Percentiles rank a stretch among this genome's conserved stretches.
Evolutionary conservation across 2,329 filamentous ascomycete genomes (phyloP).

Genomic region (Talaromyces sp.): DNA sequence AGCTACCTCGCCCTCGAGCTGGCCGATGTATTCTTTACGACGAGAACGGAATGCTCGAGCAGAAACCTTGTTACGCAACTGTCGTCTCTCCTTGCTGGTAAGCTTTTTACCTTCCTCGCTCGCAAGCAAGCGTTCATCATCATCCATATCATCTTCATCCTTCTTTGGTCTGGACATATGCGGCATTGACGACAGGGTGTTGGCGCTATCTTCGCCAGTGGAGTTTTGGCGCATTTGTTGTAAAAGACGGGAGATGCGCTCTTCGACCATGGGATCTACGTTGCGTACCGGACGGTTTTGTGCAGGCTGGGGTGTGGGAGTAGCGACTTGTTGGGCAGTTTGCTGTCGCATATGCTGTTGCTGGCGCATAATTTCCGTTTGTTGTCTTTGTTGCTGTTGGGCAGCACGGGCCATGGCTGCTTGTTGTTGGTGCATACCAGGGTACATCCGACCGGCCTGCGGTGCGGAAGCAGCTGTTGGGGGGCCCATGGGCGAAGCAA

Average conservation of each 20-base stretch:
- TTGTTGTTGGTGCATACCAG: constrained; percentile 87
- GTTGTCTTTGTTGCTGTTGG: constrained; percentile 54
- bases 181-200: constrained; percentile 41
- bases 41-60: constrained; percentile 96
- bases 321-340: constrained; percentile 24
- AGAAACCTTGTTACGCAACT: constrained; percentile 98
- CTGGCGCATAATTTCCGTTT: constrained; percentile 57
- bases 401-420: constrained; percentile 72
- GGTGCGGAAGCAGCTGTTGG: constrained; percentile 51
- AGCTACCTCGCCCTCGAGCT: constrained; percentile 86
- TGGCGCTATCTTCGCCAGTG: constrained; percentile 43
- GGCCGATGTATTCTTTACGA: constrained; percentile 96
- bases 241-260: constrained; percentile 88
- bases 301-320: constrained; percentile 14
- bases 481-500: constrained; percentile 33
- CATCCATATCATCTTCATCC: constrained; percentile 98
- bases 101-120: constrained; percentile 99
- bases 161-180: constrained; percentile 75
- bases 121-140: constrained; percentile 88
- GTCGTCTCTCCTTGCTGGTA: constrained; percentile 93
- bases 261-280: constrained; percentile 71
- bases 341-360: constrained; percentile 20
- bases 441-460: constrained; percentile 72
- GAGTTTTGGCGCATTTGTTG: constrained; percentile 77
- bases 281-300: constrained; percentile 31